Base-by-base conservation (phyloP, 768 basidiomycete genomes). In the Strobilomyces confusus region DNA sequence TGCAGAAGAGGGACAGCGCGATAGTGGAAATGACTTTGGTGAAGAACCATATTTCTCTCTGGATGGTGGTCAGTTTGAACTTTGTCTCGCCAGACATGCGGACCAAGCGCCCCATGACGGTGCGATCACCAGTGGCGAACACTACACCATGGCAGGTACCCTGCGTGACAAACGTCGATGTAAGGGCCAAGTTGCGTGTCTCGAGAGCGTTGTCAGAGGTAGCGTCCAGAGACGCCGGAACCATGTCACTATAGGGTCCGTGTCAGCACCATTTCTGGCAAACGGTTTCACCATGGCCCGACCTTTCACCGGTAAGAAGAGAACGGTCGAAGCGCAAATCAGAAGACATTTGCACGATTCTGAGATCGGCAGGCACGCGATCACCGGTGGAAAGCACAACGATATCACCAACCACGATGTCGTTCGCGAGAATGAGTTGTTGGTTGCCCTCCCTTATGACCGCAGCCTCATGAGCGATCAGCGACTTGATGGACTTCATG, bases 381-480 rank as follows among this genome's bases (percentile, higher is more conserved):
- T 83, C 79, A 17, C 81, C 81, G 3, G 80, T 76, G 29, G 71
- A 63, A 60, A 83, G 79, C 3, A 72, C 72, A 49, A 82, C 73
- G 32, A 83, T 65, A 57, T 83, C 81, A 12, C 81, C 81, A 0
- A 81, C 80, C 1, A 86, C 75, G 26, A 86, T 75, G 44, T 82
- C 77, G 37, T 77, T 77, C 26, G 82, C 80, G 19, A 72, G 69
- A 3, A 81, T 67, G 19, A 76, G 75, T 33, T 77, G 73, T 41
- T 72, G 73, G 33, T 74, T 72, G 9, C 77, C 74, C 50, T 82
- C 78, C 1, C 82, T 74, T 17, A 80, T 69, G 40, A 84, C 77
- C 20, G 79, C 75, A 26, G 81, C 82, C 58, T 80, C 79, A 20
- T 82, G 75, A 2, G 83, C 80, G 14, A 84, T 80, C 22, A 84